Conservation (phyloP, 257 asterid genomes). For the Fraxinus anomala region DNA sequence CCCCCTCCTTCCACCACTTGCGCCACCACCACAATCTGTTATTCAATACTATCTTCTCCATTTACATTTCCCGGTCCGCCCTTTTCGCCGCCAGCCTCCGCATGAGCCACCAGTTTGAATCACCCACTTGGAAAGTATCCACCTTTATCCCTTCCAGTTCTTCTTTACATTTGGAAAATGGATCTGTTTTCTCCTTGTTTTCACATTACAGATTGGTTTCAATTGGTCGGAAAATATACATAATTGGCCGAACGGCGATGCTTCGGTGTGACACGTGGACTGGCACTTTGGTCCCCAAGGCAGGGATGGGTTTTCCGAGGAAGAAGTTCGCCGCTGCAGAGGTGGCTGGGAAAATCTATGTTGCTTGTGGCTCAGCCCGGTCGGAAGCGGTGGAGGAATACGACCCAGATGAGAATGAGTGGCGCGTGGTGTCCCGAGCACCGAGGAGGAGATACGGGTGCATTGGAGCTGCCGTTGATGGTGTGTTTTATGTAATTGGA, state of each 20-base stretch:
- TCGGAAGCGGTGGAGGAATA: slow-evolving; percentile 77
- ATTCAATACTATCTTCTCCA: slow-evolving; percentile 53
- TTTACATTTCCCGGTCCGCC: slow-evolving; percentile 58
- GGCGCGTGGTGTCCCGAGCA: slow-evolving; percentile 65
- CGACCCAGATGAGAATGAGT: slow-evolving; percentile 57
- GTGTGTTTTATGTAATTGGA: slow-evolving; percentile 69
- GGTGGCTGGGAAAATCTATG: slow-evolving; percentile 57
- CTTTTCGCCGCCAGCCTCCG: slow-evolving; percentile 68
- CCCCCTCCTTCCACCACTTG: slow-evolving; percentile 58
- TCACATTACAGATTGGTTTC: slow-evolving; percentile 57
- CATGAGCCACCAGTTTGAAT: slow-evolving; percentile 27
- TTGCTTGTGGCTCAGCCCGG: slow-evolving; percentile 73
- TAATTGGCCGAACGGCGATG: slow-evolving; percentile 67
- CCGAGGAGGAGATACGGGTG: slow-evolving; percentile 80
- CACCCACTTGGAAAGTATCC: slow-evolving; percentile 54
- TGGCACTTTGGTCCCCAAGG: slow-evolving; percentile 59
- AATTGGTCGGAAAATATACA: slow-evolving; percentile 67
- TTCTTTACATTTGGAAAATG: slow-evolving; percentile 30
- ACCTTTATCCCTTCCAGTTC: slow-evolving; percentile 51
- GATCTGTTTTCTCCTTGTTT: slow-evolving; percentile 40
- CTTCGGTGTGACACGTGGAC: slow-evolving; percentile 89
- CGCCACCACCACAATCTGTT: slow-evolving; percentile 58
- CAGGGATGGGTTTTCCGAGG: slow-evolving; percentile 54
- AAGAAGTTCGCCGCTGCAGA: slow-evolving; percentile 84
- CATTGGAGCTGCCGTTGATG: slow-evolving; percentile 72